A percentile compares a stretch with the other conserved stretches of the same genome.
Evolutionary conservation across 495 filamentous ascomycete species (phyloP).

Genomic region (Beverwykella pulmonaria): DNA sequence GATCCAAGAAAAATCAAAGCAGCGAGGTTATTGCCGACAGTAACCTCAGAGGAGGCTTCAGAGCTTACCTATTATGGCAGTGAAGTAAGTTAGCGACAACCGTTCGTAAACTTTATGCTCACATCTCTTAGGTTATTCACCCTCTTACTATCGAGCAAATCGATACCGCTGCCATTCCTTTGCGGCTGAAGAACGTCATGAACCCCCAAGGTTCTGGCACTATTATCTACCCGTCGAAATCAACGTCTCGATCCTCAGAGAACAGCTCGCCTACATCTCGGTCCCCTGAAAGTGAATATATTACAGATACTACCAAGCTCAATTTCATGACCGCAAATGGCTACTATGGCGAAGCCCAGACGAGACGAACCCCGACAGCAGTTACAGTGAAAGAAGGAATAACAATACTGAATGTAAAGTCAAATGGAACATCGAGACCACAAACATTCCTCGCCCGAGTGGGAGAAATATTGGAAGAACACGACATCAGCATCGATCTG

Average conservation of each 20-base stretch:
- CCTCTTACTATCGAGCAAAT: conserved; percentile 53
- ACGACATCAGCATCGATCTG: conserved; percentile 46
- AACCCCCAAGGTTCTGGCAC: conserved; percentile 48
- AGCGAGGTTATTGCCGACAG: conserved; percentile 70
- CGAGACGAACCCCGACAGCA: conserved; percentile 46
- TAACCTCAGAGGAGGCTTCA: conserved; percentile 85
- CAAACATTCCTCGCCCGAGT: conserved; percentile 47
- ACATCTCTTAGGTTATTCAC: conserved; percentile 42
- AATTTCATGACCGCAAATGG: conserved; percentile 47
- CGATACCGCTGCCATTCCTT: conserved; percentile 44
- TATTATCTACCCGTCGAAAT: conserved; percentile 45
- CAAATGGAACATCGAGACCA: conserved; percentile 47
- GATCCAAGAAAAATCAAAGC: conserved; percentile 88
- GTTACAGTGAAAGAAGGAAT: conserved; percentile 49
- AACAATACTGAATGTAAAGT: conserved; percentile 47
- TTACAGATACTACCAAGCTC: conserved; percentile 10
- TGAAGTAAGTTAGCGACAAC: conserved; percentile 16
- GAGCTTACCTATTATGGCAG: conserved; percentile 87
- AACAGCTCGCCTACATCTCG: not conserved
- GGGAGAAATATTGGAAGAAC: conserved; percentile 43
- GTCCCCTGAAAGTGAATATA: not conserved
- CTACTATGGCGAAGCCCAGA: conserved; percentile 44
- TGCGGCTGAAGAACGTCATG: conserved; percentile 50
- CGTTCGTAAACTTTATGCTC: not conserved
- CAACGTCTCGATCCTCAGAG: conserved; percentile 9